Conservation (phyloP, 1,284 basidiomycete genomes). For the Hemileia vastatrix region DNA sequence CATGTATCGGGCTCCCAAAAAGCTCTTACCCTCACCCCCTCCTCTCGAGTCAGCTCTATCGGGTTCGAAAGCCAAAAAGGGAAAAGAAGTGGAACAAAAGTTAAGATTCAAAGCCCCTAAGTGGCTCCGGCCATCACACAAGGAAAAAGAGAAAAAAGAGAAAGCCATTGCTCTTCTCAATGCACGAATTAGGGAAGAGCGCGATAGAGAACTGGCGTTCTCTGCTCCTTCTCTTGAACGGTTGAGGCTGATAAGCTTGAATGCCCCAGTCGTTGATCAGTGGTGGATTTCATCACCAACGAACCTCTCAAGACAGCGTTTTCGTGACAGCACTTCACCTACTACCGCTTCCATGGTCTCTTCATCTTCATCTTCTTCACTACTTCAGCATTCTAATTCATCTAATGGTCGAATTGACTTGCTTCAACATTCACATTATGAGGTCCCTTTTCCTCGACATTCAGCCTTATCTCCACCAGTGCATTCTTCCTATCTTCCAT, state of each 20-base stretch:
- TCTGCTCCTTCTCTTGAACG: constrained; percentile 13
- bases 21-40: background rate
- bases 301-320: no score
- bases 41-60: constrained; percentile 23
- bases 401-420: no score
- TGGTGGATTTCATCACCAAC: no score
- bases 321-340: no score
- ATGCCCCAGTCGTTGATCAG: constrained; percentile 19
- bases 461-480: no score
- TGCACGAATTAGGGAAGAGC: constrained; percentile 20
- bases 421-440: no score
- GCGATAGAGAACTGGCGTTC: constrained; percentile 13
- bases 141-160: constrained; percentile 19
- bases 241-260: constrained; percentile 21
- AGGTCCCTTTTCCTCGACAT: no score
- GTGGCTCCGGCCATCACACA: constrained; percentile 19
- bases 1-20: constrained; percentile 21
- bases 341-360: no score
- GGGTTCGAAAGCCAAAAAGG: constrained; percentile 23
- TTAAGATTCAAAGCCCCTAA: constrained; percentile 23
- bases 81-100: constrained; percentile 22
- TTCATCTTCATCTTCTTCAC: no score
- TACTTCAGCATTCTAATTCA: no score
- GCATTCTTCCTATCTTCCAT: no score
- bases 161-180: constrained; percentile 18